These are phyloP conservation scores for Sanghuangporus sanghuang DNA, from an alignment of 1,284 basidiomycete species.

Conservation along the genomic window DNA sequence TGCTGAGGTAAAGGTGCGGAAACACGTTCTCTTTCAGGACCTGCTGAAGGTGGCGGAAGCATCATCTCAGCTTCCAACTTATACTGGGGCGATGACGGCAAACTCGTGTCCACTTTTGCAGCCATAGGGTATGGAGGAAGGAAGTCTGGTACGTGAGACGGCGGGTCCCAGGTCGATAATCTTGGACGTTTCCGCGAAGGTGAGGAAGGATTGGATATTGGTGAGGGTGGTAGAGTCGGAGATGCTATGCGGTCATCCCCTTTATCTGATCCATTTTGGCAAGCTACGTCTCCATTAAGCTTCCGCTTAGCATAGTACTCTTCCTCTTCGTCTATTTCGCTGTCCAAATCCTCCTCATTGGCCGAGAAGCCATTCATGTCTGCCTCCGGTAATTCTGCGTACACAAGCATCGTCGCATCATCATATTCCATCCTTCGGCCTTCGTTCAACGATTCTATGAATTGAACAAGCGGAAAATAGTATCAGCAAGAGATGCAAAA, in stretches of 20 bases:
- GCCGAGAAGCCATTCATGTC: slow-evolving; percentile 31
- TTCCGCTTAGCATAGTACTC: slow-evolving; percentile 20
- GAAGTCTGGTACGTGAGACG: slow-evolving; percentile 57
- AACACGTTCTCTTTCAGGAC: slow-evolving; percentile 3
- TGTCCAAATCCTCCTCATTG: slow-evolving; percentile 18
- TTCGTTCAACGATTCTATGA: slow-evolving; percentile 51
- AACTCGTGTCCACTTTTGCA: slow-evolving; percentile 26
- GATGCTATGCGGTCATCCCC: slow-evolving; percentile 11
- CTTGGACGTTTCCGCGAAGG: slow-evolving; percentile 50
- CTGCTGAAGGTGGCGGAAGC: slow-evolving; percentile 22
- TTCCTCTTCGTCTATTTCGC: slow-evolving; percentile 27
- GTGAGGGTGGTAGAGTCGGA: slow-evolving; percentile 35
- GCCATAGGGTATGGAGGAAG: slow-evolving; percentile 58
- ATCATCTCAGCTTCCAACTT: slow-evolving; percentile 18
- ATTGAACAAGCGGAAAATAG: slow-evolving; percentile 20
- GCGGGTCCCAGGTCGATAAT: slow-evolving; percentile 50
- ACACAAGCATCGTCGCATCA: slow-evolving; percentile 51
- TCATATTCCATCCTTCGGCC: slow-evolving; percentile 50
- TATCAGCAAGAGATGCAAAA: slow-evolving; percentile 2
- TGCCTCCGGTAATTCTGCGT: slow-evolving; percentile 35
- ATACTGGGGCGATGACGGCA: slow-evolving; percentile 28
- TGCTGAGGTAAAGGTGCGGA: slow-evolving; percentile 30
- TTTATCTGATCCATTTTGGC: slow-evolving; percentile 16
- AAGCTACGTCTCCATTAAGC: slow-evolving; percentile 20
- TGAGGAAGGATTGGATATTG: slow-evolving; percentile 52